phyloP scores from a whole-genome alignment of 306 rosid genomes.

The Cucurbita moschata region DNA sequence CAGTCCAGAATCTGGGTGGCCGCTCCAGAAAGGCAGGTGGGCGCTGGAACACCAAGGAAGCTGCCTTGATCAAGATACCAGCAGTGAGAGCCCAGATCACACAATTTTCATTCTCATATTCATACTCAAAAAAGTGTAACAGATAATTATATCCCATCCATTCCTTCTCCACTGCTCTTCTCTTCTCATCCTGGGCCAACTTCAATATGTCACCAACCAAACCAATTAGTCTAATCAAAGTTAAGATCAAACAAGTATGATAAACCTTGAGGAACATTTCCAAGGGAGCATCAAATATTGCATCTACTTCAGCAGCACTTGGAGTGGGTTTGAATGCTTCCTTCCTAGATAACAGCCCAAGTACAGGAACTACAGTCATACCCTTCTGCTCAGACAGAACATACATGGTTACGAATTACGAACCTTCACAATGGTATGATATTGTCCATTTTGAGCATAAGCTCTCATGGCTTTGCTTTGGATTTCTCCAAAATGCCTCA shows the following conservation, averaged over 20 bases:
- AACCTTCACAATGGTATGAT: too few species aligned
- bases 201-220: background rate
- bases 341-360: slow-evolving; percentile 48
- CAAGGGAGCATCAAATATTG: slow-evolving; percentile 65
- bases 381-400: slow-evolving; percentile 29
- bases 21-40: slow-evolving; percentile 60
- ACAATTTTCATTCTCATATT: slow-evolving; percentile 29
- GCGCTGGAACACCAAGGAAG: slow-evolving; percentile 39
- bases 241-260: background rate
- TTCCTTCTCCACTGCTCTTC: slow-evolving; percentile 62
- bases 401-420: background rate
- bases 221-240: background rate
- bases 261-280: slow-evolving; percentile 89
- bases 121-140: slow-evolving; percentile 48
- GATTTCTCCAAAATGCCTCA: too few species aligned
- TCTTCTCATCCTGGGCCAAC: slow-evolving; percentile 50
- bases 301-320: slow-evolving; percentile 65
- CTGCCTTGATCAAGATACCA: slow-evolving; percentile 51
- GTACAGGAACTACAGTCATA: slow-evolving; percentile 55
- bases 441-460: too few species aligned
- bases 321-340: slow-evolving; percentile 52
- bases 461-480: too few species aligned
- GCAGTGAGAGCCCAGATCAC: slow-evolving; percentile 92
- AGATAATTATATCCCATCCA: slow-evolving; percentile 57
- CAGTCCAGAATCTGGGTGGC: slow-evolving; percentile 53